Evolutionary conservation across 2,329 filamentous ascomycete species (phyloP).

Genomic region (Cladosporium sp.): DNA sequence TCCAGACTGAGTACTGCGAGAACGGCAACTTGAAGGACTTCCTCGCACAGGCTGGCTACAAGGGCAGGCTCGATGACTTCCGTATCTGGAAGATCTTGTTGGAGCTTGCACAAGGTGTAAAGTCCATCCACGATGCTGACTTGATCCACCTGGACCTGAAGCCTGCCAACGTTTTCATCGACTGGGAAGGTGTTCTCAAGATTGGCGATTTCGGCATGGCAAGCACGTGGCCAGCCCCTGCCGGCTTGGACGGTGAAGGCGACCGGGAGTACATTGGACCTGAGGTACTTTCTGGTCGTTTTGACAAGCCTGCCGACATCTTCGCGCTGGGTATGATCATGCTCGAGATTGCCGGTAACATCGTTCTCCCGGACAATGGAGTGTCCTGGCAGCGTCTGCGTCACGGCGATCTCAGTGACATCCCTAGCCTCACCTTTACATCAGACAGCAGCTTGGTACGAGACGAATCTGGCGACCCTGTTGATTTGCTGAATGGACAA

Average conservation of each 20-base stretch:
- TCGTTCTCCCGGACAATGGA: conserved; percentile 90
- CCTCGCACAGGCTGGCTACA: conserved; percentile 75
- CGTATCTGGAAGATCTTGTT: conserved; percentile 97
- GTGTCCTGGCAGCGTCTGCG: conserved; percentile 86
- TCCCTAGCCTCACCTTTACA: conserved; percentile 84
- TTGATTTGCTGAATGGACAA: conserved; percentile 37
- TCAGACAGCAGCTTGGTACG: conserved; percentile 68
- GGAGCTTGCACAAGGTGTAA: conserved; percentile 77
- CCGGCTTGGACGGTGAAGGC: conserved; percentile 83
- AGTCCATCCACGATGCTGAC: conserved; percentile 83
- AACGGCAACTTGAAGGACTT: conserved; percentile 89
- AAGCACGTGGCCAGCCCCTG: conserved; percentile 71
- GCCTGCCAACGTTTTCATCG: conserved; percentile 80
- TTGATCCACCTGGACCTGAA: conserved; percentile 86
- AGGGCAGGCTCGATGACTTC: conserved; percentile 90
- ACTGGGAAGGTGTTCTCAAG: conserved; percentile 77
- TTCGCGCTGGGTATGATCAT: conserved; percentile 94
- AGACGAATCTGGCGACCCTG: conserved; percentile 70
- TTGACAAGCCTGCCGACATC: conserved; percentile 88
- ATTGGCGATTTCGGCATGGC: conserved; percentile 87
- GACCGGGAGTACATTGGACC: conserved; percentile 96
- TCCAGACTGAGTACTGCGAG: conserved; percentile 96
- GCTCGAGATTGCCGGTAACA: conserved; percentile 91
- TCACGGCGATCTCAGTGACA: conserved; percentile 82
- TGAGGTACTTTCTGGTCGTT: conserved; percentile 82